phyloP scores from a whole-genome alignment of 2,329 filamentous ascomycete species.

The Fusarium nematophilum region DNA sequence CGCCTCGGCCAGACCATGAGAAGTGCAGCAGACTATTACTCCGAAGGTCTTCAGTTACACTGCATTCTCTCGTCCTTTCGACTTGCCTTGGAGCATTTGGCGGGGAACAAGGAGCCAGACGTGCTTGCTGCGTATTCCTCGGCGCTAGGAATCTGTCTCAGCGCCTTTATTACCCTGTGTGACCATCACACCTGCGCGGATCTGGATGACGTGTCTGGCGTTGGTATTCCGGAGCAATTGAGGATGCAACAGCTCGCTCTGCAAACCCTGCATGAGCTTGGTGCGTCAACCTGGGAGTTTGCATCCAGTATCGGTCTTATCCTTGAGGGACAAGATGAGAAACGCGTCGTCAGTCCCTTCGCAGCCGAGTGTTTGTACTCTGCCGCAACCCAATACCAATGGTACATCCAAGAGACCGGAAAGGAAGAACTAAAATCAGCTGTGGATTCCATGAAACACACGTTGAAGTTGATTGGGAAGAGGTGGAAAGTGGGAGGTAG shows the following conservation, averaged over 20 bases:
- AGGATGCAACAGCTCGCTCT: slow-evolving; percentile 10
- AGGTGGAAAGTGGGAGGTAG: no score
- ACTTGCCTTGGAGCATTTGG: slow-evolving; percentile 6
- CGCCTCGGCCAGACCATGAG: background rate
- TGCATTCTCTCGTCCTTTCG: slow-evolving; percentile 7
- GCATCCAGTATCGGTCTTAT: background rate
- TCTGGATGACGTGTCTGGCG: slow-evolving; percentile 9
- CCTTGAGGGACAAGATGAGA: background rate
- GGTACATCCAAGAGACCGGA: background rate
- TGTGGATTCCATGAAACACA: no score
- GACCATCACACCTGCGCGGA: slow-evolving; percentile 15
- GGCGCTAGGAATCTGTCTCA: slow-evolving; percentile 8
- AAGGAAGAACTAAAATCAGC: no score
- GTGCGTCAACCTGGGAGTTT: background rate
- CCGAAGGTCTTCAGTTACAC: slow-evolving; percentile 6
- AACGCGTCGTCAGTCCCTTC: background rate
- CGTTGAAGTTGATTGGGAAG: background rate
- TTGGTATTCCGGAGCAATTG: slow-evolving; percentile 15
- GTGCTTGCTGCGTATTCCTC: background rate
- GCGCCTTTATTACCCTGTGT: slow-evolving; percentile 11
- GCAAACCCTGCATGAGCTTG: slow-evolving; percentile 4
- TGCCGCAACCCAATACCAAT: slow-evolving; percentile 5
- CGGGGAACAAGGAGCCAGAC: background rate
- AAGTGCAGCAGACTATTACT: background rate
- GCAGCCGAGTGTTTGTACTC: slow-evolving; percentile 6